These are phyloP conservation scores for Lophium mytilinum DNA, from an alignment of 495 filamentous ascomycete species.

Conservation along the genomic window DNA sequence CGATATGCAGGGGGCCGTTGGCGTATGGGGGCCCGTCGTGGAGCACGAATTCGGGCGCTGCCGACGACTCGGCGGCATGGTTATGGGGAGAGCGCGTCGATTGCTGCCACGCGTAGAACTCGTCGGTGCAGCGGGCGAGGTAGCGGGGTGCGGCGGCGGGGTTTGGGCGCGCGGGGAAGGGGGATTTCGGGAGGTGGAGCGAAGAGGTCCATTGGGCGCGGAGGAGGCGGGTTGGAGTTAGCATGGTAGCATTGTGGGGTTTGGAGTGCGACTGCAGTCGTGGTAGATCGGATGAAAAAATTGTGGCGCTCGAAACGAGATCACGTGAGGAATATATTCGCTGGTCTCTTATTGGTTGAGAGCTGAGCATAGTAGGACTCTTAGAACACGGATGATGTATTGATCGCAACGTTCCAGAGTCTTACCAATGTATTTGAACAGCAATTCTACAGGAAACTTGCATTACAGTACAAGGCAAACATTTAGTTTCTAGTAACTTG, in stretches of 20 bases:
- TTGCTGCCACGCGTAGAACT: constrained; percentile 82
- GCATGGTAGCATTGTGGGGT: constrained; percentile 26
- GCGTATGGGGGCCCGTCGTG: constrained; percentile 98
- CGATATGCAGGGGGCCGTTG: constrained; percentile 87
- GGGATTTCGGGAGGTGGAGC: constrained; percentile 36
- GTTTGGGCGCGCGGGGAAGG: constrained; percentile 42
- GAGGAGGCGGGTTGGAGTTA: constrained; percentile 23
- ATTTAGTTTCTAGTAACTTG: no score
- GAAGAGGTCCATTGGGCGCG: constrained; percentile 32
- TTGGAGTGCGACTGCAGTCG: background rate
- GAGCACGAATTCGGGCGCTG: constrained; percentile 52
- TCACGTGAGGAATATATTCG: no score
- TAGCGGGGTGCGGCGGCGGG: constrained; percentile 42
- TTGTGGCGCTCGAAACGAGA: background rate
- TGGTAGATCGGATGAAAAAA: background rate
- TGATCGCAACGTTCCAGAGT: no score
- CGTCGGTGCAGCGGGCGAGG: constrained; percentile 71
- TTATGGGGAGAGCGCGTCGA: constrained; percentile 37
- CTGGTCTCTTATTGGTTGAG: no score
- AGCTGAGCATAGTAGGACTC: no score
- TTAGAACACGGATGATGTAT: no score
- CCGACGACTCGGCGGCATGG: background rate
- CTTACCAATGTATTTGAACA: no score
- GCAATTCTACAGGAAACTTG: no score
- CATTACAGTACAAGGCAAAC: no score